Percentiles rank a stretch among this genome's conserved stretches.
Conservation (phyloP, 768 basidiomycete genomes). For the Arthromyces matolae region DNA sequence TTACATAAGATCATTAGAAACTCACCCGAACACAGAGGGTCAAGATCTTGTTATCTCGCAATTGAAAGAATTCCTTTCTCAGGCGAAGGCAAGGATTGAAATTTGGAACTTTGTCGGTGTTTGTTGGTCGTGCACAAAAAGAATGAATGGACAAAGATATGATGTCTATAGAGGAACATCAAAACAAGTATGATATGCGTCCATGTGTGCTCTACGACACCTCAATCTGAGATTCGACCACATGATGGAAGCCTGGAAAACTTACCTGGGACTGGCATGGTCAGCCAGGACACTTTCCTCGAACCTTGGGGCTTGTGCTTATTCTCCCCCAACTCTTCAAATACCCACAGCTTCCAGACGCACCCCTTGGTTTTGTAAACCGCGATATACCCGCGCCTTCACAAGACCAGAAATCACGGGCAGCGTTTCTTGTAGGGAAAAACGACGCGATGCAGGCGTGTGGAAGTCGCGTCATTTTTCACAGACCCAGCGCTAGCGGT, state of each 20-base stretch:
- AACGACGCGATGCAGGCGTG: conserved; percentile 21
- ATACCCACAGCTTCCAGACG: conserved; percentile 30
- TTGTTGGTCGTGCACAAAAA: no score
- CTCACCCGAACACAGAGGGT: no score
- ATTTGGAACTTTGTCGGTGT: no score
- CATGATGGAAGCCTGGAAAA: not conserved
- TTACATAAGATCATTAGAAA: no score
- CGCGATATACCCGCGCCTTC: conserved; percentile 22
- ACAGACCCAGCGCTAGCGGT: not conserved
- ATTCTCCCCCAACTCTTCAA: conserved; percentile 24
- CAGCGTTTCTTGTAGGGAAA: conserved; percentile 31
- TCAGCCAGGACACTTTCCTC: conserved; percentile 27
- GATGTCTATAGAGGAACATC: not conserved
- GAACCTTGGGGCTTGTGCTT: conserved; percentile 29
- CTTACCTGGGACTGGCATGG: conserved; percentile 25
- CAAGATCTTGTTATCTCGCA: no score
- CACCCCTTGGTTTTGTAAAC: conserved; percentile 29
- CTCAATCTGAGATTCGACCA: not conserved
- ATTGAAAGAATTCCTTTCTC: no score
- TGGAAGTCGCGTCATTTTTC: not conserved
- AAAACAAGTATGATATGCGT: conserved; percentile 27
- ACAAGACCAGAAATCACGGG: conserved; percentile 29
- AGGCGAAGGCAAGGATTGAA: no score
- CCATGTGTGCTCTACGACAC: conserved; percentile 26
- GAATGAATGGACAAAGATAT: no score